Evolutionary conservation across 2,329 filamentous ascomycete genomes (phyloP).

Genomic region (Ascochyta koolunga): DNA sequence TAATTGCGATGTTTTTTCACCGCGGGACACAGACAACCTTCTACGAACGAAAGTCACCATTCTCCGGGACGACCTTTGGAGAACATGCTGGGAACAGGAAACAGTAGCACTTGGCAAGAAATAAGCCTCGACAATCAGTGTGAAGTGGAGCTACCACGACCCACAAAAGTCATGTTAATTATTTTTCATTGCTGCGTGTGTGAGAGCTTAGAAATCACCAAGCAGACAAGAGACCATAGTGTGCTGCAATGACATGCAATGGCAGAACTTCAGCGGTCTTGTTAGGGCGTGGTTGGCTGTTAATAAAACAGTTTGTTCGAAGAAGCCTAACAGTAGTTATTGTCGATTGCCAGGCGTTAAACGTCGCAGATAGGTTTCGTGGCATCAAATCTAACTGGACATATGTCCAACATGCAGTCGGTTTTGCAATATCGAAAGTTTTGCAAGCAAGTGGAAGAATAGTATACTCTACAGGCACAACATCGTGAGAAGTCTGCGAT

Average conservation of each 20-base stretch:
- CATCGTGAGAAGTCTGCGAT: not conserved
- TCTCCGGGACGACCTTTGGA: constrained; percentile 8
- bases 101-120: not conserved
- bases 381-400: not conserved
- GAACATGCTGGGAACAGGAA: constrained; percentile 1
- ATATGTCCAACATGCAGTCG: constrained; percentile 32
- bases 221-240: not conserved
- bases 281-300: not conserved
- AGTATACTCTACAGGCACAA: constrained; percentile 10
- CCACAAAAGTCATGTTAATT: constrained; percentile 9
- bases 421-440: constrained; percentile 33
- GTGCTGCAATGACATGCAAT: not conserved
- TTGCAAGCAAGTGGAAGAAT: constrained; percentile 17
- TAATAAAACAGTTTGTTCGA: not conserved
- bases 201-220: constrained; percentile 3
- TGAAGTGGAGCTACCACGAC: not conserved
- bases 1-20: not conserved
- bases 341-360: not conserved
- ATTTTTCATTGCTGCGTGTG: constrained; percentile 13
- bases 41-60: not conserved
- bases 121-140: constrained; percentile 1
- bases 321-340: not conserved
- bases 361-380: not conserved
- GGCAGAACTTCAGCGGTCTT: not conserved
- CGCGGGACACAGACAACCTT: not conserved